These are phyloP conservation scores for Stagonosporopsis rhizophila DNA, from an alignment of 2,329 filamentous ascomycete species.

Conservation along the genomic window DNA sequence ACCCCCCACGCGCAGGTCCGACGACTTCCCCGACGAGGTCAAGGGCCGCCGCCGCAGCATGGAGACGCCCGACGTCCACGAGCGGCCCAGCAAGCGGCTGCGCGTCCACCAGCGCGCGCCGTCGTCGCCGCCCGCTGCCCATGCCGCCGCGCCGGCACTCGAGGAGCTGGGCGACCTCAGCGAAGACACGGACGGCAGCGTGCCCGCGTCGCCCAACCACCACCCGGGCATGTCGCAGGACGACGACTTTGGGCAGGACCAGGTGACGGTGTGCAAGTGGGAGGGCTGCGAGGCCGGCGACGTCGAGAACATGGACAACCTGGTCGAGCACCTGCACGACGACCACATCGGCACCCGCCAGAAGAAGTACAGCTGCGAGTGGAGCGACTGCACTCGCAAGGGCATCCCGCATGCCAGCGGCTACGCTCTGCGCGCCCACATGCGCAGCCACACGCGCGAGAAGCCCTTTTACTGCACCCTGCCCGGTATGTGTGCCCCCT, in stretches of 20 bases:
- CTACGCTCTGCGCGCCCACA: constrained; percentile 94
- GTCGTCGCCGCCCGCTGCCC: constrained; percentile 39
- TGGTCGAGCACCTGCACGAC: constrained; percentile 70
- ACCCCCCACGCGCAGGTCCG: constrained; percentile 48
- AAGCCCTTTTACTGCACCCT: constrained; percentile 98
- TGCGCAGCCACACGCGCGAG: constrained; percentile 96
- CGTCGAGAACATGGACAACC: constrained; percentile 59
- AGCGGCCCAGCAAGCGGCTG: constrained; percentile 50
- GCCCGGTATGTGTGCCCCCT: constrained; percentile 71
- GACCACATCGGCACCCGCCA: constrained; percentile 92
- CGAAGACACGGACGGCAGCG: constrained; percentile 85
- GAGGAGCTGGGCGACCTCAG: constrained; percentile 72
- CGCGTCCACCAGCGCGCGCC: constrained; percentile 46
- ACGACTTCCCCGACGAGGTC: constrained; percentile 67
- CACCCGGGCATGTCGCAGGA: constrained; percentile 52
- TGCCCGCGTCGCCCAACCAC: constrained; percentile 60
- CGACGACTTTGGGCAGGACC: constrained; percentile 53
- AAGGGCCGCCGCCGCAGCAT: constrained; percentile 56
- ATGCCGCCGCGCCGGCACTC: constrained; percentile 22
- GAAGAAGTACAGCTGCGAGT: constrained; percentile 99
- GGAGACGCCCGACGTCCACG: constrained; percentile 49
- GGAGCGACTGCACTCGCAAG: constrained; percentile 87
- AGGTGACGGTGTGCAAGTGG: constrained; percentile 59
- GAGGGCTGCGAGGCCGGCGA: constrained; percentile 58
- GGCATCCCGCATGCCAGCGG: constrained; percentile 92